These are phyloP conservation scores for Trypanosoma vivax DNA, from an alignment of 208 protist genomes.

Conservation along the genomic window DNA sequence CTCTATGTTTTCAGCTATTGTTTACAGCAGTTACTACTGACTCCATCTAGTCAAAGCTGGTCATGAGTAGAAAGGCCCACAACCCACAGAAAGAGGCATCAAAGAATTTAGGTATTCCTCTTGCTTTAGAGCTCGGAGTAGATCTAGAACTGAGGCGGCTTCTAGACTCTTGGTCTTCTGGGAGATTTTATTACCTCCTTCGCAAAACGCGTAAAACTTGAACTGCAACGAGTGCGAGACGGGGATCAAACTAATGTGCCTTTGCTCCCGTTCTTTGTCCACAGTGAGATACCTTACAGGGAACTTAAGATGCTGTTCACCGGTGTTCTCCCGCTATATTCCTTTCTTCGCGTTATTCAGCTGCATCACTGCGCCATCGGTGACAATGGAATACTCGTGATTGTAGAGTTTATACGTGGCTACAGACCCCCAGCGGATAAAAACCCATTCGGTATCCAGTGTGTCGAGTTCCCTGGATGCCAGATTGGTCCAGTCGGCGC, in stretches of 20 bases:
- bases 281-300: conserved; percentile 33
- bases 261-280: conserved; percentile 66
- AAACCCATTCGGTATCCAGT: conserved; percentile 80
- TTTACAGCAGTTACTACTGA: too few relatives aligned
- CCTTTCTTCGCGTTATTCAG: conserved; percentile 67
- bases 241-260: conserved; percentile 69
- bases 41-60: neutral
- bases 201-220: conserved; percentile 55
- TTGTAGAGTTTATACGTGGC: conserved; percentile 67
- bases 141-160: conserved; percentile 68
- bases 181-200: conserved; percentile 57
- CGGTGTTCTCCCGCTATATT: conserved; percentile 53
- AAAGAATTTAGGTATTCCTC: conserved; percentile 29
- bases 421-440: conserved; percentile 62
- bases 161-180: conserved; percentile 41
- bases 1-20: too few relatives aligned
- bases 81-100: conserved; percentile 35
- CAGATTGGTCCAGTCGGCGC: conserved; percentile 58
- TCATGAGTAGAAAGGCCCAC: conserved; percentile 21
- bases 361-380: conserved; percentile 60
- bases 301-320: conserved; percentile 48
- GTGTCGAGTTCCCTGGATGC: conserved; percentile 71
- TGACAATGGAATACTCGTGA: conserved; percentile 73
- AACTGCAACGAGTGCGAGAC: conserved; percentile 72
- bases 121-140: conserved; percentile 64